A percentile compares a stretch with the other conserved stretches of the same genome.
phyloP scores from a whole-genome alignment of 2,329 filamentous ascomycete species.

The Alternaria gansuensis region DNA sequence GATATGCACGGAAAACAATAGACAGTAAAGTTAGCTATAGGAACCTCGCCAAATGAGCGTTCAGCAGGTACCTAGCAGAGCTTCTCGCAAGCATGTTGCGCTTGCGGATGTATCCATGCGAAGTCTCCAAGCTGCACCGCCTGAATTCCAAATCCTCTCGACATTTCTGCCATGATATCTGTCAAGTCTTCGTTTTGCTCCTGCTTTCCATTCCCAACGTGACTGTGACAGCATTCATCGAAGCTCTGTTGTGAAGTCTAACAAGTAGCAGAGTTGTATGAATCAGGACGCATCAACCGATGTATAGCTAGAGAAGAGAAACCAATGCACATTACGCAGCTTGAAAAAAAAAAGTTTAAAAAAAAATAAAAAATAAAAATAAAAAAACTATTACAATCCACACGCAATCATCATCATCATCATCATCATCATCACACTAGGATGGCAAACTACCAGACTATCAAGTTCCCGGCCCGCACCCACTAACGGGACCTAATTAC shows the following conservation, averaged over 20 bases:
- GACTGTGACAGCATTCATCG: background rate
- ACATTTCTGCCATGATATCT: background rate
- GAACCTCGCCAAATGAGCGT: background rate
- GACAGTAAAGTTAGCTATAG: background rate
- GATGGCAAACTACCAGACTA: too few relatives aligned
- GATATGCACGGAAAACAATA: background rate
- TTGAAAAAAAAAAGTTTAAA: too few relatives aligned
- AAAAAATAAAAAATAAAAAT: too few relatives aligned
- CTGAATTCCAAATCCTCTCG: background rate
- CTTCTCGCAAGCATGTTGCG: too few relatives aligned
- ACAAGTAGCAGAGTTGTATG: background rate
- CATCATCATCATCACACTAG: too few relatives aligned
- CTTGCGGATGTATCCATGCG: background rate
- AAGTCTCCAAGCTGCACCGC: background rate
- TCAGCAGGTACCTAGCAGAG: background rate
- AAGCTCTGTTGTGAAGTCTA: background rate
- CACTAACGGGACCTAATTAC: too few relatives aligned
- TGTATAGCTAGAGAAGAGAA: background rate
- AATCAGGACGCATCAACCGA: background rate
- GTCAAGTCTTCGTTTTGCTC: background rate
- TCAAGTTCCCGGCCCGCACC: too few relatives aligned
- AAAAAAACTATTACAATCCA: background rate
- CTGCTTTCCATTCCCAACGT: background rate
- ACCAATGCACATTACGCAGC: background rate
- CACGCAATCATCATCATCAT: background rate